Conservation (phyloP, 306 rosid species). For the Morella rubra region DNA sequence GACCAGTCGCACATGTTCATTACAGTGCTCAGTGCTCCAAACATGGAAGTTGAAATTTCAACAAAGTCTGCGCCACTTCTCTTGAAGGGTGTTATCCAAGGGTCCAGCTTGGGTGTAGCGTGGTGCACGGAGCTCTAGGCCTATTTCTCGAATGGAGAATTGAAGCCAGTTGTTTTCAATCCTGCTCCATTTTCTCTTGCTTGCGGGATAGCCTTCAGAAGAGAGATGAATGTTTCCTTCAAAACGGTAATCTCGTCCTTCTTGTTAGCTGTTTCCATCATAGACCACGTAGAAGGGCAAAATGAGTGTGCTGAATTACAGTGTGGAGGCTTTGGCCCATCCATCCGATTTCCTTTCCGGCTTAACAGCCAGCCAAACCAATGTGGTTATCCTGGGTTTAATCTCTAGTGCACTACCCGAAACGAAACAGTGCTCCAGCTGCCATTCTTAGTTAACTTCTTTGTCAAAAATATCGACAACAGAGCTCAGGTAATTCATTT, state of each 20-base stretch:
- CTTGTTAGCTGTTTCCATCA: slow-evolving; percentile 4
- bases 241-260: not conserved
- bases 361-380: slow-evolving; percentile 3
- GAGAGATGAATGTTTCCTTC: not conserved
- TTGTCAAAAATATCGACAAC: not conserved
- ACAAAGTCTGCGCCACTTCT: too few species aligned
- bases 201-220: too few species aligned
- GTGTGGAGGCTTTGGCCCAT: slow-evolving; percentile 22
- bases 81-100: too few species aligned
- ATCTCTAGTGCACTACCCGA: not conserved
- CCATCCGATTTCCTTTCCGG: slow-evolving; percentile 43
- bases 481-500: not conserved
- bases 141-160: too few species aligned
- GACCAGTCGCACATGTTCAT: too few species aligned
- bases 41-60: too few species aligned
- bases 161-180: too few species aligned
- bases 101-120: too few species aligned
- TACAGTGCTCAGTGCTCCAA: too few species aligned
- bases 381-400: slow-evolving; percentile 24
- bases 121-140: too few species aligned
- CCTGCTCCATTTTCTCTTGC: too few species aligned
- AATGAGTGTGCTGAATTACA: slow-evolving; percentile 8
- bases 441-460: not conserved
- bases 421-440: not conserved
- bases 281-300: slow-evolving; percentile 3